Base-by-base conservation (phyloP, 2,329 filamentous ascomycete genomes). In the Neonectria faginata region DNA sequence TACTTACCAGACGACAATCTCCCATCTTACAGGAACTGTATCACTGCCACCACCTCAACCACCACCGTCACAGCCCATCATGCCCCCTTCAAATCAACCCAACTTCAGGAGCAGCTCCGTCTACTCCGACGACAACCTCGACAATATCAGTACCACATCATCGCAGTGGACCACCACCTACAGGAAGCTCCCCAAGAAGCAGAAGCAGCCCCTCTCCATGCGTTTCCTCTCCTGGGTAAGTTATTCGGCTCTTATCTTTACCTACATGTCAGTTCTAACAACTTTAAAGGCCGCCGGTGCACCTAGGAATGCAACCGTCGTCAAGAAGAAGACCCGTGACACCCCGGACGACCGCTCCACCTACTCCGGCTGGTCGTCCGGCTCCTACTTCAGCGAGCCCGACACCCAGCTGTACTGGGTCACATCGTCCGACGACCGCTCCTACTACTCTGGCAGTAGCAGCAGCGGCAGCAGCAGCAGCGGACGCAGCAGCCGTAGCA, bases 321-420 rank as follows among this genome's bases (percentile, higher is more conserved):
- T 74, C 45, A 75, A 71, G 67, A 76, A 74, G 67, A 75, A 68
- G 60, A 72, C 69, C 3, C 66, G 74, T 31, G 73, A 76, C 20
- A 48, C 56, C 25, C 57, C 66, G 3, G 74, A 76, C 41, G 70
- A 74, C 61, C 66, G 59, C 2, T 75, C 73, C 8, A 57, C 50
- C 42, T 53, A 61, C n/a, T 74, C 73, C 25, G 50, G 56, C 31
- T 54, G 65, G 39, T 73, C 73, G 8, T 58, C 70, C 10, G 57
- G 57, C 44, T 74, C 71, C 25, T 72, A 70, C 47, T 70, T 53
- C 36, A 50, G 48, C 47, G 67, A 73, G 33, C 60, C 68, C 3
- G 69, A 74, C 29, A 73, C 66, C 22, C 72, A 73, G 44, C 63
- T 74, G 52, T 75, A 59, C 53, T 75, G 73, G 73, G 71, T 73